A percentile compares a stretch with the other conserved stretches of the same genome.
These are phyloP conservation scores for Quercus aquifolioides DNA, from an alignment of 306 rosid genomes.

Conservation along the genomic window DNA sequence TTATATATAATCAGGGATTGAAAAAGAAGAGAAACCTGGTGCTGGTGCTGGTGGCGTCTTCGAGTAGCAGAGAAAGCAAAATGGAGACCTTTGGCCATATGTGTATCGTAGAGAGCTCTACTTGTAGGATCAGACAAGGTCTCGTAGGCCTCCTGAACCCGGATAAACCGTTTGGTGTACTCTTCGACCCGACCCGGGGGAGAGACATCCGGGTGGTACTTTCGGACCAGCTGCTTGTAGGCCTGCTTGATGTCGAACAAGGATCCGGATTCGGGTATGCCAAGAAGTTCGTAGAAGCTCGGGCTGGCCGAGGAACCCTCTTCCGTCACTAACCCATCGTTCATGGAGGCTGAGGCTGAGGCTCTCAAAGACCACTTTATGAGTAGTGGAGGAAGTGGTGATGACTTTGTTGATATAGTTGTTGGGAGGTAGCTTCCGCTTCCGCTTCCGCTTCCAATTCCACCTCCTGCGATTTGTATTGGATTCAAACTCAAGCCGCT, in stretches of 20 bases:
- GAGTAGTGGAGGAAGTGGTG: too few species aligned
- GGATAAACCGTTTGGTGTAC: slow-evolving; percentile 69
- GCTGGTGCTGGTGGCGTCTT: slow-evolving; percentile 36
- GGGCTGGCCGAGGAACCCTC: slow-evolving; percentile 12
- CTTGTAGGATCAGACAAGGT: slow-evolving; percentile 66
- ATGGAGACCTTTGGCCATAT: slow-evolving; percentile 68
- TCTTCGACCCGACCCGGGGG: slow-evolving; percentile 85
- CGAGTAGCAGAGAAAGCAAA: slow-evolving; percentile 74
- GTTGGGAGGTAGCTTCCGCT: slow-evolving; percentile 32
- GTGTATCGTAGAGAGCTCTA: slow-evolving; percentile 68
- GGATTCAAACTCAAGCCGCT: slow-evolving; percentile 20
- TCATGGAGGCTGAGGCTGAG: neutral
- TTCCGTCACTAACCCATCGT: slow-evolving; percentile 32
- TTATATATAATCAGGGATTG: too few species aligned
- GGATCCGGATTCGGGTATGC: slow-evolving; percentile 67
- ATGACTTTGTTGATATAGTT: neutral
- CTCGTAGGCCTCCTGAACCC: slow-evolving; percentile 88
- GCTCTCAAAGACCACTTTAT: too few species aligned
- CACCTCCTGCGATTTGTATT: slow-evolving; percentile 4
- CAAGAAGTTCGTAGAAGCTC: slow-evolving; percentile 75
- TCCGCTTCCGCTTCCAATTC: slow-evolving; percentile 29
- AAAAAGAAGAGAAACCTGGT: slow-evolving; percentile 31
- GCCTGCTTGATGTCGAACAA: slow-evolving; percentile 70
- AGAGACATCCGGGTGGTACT: slow-evolving; percentile 92
- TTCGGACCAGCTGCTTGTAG: slow-evolving; percentile 76